Conservation (phyloP, 176 grass and related monocot genomes). For the Rhynchospora breviuscula region DNA sequence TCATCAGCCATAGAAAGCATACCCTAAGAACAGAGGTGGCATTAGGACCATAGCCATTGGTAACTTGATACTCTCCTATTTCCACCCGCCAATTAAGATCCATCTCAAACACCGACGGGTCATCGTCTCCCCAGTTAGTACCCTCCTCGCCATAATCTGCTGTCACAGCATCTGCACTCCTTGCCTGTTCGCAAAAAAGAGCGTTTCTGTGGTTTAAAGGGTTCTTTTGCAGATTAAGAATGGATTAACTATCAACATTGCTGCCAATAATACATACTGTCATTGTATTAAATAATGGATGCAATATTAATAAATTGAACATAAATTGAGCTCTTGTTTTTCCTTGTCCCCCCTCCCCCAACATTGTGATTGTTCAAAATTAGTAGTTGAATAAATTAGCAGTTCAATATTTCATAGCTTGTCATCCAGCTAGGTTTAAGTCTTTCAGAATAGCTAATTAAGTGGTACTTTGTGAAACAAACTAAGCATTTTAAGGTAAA, state of each 20-base stretch:
- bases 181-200: slow-evolving; percentile 14
- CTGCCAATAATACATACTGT: background rate
- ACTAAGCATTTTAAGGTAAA: background rate
- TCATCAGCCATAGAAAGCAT: background rate
- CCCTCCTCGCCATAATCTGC: slow-evolving; percentile 20
- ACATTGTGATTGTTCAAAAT: background rate
- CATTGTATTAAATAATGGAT: background rate
- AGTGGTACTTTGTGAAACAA: background rate
- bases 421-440: background rate
- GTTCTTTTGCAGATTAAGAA: background rate
- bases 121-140: slow-evolving; percentile 42
- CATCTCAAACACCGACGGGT: slow-evolving; percentile 44
- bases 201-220: background rate
- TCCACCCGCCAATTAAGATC: background rate
- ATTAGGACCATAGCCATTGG: slow-evolving; percentile 40
- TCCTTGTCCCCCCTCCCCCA: no score
- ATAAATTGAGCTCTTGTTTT: background rate
- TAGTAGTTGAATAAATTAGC: background rate
- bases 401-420: background rate
- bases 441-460: background rate
- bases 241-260: background rate
- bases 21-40: slow-evolving; percentile 36
- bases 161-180: slow-evolving; percentile 26
- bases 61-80: slow-evolving; percentile 47
- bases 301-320: background rate